Conservation (phyloP, 805 yeast genomes). For the Nakazawaea wyomingensis region DNA sequence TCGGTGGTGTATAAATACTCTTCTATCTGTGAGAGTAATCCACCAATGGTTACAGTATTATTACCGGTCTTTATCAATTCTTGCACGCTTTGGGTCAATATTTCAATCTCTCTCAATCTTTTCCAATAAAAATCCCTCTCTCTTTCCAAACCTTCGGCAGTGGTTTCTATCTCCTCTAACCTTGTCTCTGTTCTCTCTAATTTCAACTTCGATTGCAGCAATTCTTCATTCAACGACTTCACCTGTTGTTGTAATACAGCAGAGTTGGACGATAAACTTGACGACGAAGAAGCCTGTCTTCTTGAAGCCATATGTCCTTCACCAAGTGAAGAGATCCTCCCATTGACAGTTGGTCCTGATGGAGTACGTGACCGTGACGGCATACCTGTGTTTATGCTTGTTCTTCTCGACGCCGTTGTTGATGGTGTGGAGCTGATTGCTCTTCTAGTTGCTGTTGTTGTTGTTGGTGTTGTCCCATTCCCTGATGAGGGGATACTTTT, state of each 20-base stretch:
- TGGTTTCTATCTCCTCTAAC: conserved; percentile 30
- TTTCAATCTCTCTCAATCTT: conserved; percentile 84
- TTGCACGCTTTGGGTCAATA: conserved; percentile 56
- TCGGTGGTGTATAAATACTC: conserved; percentile 74
- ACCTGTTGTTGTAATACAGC: conserved; percentile 9
- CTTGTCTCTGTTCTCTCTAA: neutral
- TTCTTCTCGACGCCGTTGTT: neutral
- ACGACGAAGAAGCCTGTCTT: conserved; percentile 18
- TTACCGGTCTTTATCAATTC: conserved; percentile 42
- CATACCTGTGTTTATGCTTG: neutral
- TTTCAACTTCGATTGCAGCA: conserved; percentile 15
- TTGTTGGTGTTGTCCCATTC: neutral
- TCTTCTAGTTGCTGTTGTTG: neutral
- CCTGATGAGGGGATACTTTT: conserved; percentile 1
- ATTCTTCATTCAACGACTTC: conserved; percentile 14
- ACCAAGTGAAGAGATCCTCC: conserved; percentile 16
- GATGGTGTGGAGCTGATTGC: neutral
- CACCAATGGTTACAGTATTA: conserved; percentile 28
- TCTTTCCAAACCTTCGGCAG: too few species aligned
- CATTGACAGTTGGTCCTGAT: conserved; percentile 12
- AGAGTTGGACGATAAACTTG: conserved; percentile 9
- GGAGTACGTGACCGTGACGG: conserved; percentile 3
- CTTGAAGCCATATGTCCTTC: conserved; percentile 16
- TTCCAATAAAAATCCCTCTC: conserved; percentile 90
- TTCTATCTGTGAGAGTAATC: conserved; percentile 58